Evolutionary conservation across 2,329 filamentous ascomycete species (phyloP).

Genomic region (Helotiales sp.): DNA sequence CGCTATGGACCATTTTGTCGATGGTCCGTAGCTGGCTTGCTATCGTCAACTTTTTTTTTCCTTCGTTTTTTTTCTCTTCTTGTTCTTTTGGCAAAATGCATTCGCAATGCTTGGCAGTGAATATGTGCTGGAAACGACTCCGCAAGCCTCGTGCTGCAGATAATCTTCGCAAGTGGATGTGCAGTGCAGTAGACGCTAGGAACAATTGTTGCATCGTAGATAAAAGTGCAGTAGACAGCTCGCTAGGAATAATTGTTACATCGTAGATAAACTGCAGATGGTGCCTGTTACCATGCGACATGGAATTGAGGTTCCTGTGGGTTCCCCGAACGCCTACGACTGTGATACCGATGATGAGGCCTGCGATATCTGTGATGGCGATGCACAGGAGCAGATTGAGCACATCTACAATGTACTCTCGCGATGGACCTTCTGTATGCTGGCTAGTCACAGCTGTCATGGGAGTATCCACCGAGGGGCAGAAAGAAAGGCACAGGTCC

Average conservation of each 20-base stretch:
- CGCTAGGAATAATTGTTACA: conserved; percentile 23
- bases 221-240: conserved; percentile 11
- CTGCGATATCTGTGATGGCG: conserved; percentile 5
- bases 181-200: conserved; percentile 13
- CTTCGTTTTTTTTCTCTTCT: not conserved
- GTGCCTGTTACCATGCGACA: conserved; percentile 21
- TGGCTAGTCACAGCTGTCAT: too few relatives aligned
- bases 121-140: not conserved
- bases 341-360: conserved; percentile 12
- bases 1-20: not conserved
- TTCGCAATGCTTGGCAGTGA: not conserved
- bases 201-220: conserved; percentile 20
- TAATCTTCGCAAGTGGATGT: conserved; percentile 7
- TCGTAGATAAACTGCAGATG: conserved; percentile 21
- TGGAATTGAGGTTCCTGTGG: conserved; percentile 2
- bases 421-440: too few relatives aligned
- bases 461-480: not conserved
- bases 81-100: too few relatives aligned
- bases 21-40: not conserved
- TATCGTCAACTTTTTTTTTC: not conserved
- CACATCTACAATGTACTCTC: not conserved
- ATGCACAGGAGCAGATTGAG: conserved; percentile 1
- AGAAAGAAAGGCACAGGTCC: too few relatives aligned
- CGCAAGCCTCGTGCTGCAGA: not conserved
- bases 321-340: conserved; percentile 1